Base-by-base conservation (phyloP, 495 filamentous ascomycete genomes). In the Cercophora sp. region DNA sequence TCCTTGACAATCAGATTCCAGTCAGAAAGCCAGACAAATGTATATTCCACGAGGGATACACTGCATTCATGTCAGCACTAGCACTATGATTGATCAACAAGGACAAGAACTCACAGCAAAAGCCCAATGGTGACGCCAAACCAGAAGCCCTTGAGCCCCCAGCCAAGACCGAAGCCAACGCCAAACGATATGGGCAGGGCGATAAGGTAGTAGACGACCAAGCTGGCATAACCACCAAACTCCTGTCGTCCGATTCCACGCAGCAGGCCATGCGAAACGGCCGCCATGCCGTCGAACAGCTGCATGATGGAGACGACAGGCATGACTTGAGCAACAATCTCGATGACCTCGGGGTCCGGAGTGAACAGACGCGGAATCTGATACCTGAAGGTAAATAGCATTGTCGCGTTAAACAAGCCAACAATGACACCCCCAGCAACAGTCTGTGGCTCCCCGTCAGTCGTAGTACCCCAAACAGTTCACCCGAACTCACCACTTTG, bases 291-390 rank as follows among this genome's bases (percentile, higher is more conserved):
- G 62, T 97, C 92, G 55, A 92, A 90, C 2, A 93, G 77, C 67
- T 97, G 91, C 75, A 95, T 95, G 0, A 88, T 78, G 0, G 89
- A 89, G 43, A 85, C 87, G 1, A 96, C 60, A 1, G 91, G 91
- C 39, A 97, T 72, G 8, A 87, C 79, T 2, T 65, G 61, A 1
- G 89, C 83, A 5, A 91, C 88, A 8, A 94, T 67, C 10, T 71
- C 76, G 52, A 91, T 82, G 41, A 97, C 91, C 35, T 90, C 88
- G 25, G 74, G 64, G 49, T 97, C 89, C 9, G 79, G 75, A 1
- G 90, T 94, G 68, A 96, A 95, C 0, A 96, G 79, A 41, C 75
- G 68, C 0, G 89, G 88, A 42, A 96, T 84, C 52, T 83, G 79
- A 40, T 78, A 77, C 2, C 88, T 75, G 15, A 90, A 70, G 10